Percentiles rank a stretch among this genome's conserved stretches.
Conservation (phyloP, 176 grass and related monocot species). For the Carex parvula region DNA sequence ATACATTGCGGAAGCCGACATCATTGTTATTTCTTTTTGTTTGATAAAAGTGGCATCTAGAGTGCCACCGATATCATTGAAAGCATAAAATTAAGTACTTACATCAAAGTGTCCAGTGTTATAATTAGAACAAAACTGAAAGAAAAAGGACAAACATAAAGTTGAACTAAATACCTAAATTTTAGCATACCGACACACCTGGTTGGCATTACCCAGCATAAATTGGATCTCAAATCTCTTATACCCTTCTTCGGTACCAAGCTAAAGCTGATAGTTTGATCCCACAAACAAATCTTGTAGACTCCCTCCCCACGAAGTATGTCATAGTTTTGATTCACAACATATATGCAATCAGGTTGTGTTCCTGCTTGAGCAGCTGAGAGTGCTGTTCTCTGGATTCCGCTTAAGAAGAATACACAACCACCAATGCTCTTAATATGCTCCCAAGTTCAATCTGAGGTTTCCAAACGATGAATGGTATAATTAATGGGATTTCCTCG, state of each 20-base stretch:
- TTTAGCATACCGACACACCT: background rate
- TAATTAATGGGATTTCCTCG: no score
- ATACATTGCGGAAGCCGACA: background rate
- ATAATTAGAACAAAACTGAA: background rate
- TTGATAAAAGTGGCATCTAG: no score
- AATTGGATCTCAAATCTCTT: no score
- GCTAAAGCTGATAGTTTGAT: background rate
- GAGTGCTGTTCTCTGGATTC: background rate
- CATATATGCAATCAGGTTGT: background rate
- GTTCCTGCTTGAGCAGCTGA: background rate
- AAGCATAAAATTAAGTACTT: no score
- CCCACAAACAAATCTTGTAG: background rate
- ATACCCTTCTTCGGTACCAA: background rate
- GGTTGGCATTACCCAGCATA: background rate
- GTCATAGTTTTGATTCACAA: background rate
- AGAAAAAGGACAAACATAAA: background rate
- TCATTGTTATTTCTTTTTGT: background rate
- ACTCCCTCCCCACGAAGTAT: background rate
- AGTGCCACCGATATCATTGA: no score
- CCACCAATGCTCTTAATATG: background rate
- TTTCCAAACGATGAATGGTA: no score
- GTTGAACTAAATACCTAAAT: background rate
- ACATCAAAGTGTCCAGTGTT: no score
- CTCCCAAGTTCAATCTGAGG: background rate
- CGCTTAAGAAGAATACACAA: background rate